phyloP scores from a whole-genome alignment of 768 basidiomycete species.

The Tulasnella calospora region DNA sequence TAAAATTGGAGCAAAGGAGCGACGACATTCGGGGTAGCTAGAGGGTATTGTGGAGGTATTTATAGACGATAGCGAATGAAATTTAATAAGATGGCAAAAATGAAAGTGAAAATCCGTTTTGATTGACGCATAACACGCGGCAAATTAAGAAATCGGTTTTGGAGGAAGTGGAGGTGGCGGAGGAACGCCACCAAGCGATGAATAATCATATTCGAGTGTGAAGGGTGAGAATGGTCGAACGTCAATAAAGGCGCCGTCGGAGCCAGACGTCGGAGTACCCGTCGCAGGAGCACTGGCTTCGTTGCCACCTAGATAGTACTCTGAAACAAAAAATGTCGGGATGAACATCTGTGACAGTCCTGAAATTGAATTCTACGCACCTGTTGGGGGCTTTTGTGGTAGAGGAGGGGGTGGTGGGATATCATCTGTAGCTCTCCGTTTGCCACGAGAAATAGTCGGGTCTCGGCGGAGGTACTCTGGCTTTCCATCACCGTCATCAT shows the following conservation, averaged over 20 bases:
- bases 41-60: not conserved
- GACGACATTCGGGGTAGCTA: conserved; percentile 2
- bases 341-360: not conserved
- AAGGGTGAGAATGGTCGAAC: conserved; percentile 23
- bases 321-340: not conserved
- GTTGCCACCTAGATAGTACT: conserved; percentile 13
- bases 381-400: conserved; percentile 22
- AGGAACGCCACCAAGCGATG: not conserved
- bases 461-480: conserved; percentile 18
- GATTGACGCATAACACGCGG: not conserved
- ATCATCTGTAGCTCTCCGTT: conserved; percentile 13
- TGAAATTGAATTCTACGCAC: not conserved
- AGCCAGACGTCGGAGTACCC: not conserved
- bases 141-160: not conserved
- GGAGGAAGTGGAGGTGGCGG: conserved; percentile 4
- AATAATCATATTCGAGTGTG: not conserved
- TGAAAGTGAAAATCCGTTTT: not conserved
- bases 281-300: not conserved
- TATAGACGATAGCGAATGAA: not conserved
- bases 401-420: conserved; percentile 12
- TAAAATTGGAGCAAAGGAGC: conserved; percentile 5
- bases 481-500: not conserved
- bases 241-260: conserved; percentile 11
- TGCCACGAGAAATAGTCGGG: conserved; percentile 18
- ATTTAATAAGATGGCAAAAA: not conserved